These are phyloP conservation scores for Phytophthora podocarpi DNA, from an alignment of 352 stramenopile genomes.

Conservation along the genomic window DNA sequence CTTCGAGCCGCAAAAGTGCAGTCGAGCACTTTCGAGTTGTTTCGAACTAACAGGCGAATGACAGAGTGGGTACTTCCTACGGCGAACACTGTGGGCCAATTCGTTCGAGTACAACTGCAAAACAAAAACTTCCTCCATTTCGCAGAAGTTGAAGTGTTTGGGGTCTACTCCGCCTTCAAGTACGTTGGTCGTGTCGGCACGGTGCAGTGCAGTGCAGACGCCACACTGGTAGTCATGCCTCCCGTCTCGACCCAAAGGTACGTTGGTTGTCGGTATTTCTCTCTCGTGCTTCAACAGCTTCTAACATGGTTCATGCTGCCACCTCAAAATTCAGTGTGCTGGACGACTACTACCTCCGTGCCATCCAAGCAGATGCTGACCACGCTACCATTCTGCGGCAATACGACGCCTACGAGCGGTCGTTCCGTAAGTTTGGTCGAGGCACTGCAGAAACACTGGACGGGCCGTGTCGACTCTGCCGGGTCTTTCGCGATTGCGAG, in stretches of 20 bases:
- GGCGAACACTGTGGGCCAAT: slow-evolving; percentile 82
- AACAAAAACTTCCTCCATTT: slow-evolving; percentile 91
- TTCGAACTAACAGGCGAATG: slow-evolving; percentile 77
- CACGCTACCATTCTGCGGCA: slow-evolving; percentile 91
- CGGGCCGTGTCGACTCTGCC: slow-evolving; percentile 77
- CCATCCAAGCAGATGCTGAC: slow-evolving; percentile 89
- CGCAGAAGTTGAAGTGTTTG: slow-evolving; percentile 92
- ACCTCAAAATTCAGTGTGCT: slow-evolving; percentile 40
- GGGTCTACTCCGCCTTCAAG: slow-evolving; percentile 83
- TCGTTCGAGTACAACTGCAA: slow-evolving; percentile 89
- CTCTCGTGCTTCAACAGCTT: background rate
- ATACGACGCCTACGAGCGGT: slow-evolving; percentile 85
- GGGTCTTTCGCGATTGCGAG: slow-evolving; percentile 84
- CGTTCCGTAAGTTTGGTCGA: slow-evolving; percentile 78
- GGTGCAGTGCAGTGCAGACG: slow-evolving; percentile 84
- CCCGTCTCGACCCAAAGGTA: slow-evolving; percentile 67
- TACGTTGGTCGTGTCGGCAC: slow-evolving; percentile 84
- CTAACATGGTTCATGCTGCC: background rate
- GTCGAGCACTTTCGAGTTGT: slow-evolving; percentile 79
- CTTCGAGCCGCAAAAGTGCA: slow-evolving; percentile 86
- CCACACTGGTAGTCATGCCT: slow-evolving; percentile 88
- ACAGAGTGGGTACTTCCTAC: slow-evolving; percentile 90
- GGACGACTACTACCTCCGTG: slow-evolving; percentile 88
- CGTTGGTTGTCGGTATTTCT: no score
- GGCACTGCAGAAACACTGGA: slow-evolving; percentile 35